These are phyloP conservation scores for Aspergillus japonicus DNA, from an alignment of 2,329 filamentous ascomycete species.

Conservation along the genomic window DNA sequence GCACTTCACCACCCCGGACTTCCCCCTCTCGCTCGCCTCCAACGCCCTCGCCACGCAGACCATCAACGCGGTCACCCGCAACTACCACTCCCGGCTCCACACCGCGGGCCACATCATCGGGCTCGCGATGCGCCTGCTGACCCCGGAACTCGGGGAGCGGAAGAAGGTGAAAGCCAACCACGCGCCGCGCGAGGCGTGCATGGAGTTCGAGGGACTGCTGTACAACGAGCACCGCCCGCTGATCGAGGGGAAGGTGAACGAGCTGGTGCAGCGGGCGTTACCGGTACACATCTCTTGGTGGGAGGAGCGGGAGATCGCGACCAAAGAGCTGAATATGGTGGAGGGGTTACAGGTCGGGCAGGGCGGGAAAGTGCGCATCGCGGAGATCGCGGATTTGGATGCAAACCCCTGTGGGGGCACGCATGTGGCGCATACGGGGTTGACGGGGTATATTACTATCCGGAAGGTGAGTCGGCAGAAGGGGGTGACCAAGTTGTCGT, in stretches of 20 bases:
- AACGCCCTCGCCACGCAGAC: constrained; percentile 23
- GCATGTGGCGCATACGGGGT: constrained; percentile 25
- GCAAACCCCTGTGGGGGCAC: constrained; percentile 33
- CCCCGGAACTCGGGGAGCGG: constrained; percentile 18
- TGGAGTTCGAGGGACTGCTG: constrained; percentile 31
- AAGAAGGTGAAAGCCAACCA: constrained; percentile 33
- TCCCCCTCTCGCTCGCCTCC: constrained; percentile 7
- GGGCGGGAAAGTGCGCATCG: constrained; percentile 25
- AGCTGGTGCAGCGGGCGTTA: constrained; percentile 23
- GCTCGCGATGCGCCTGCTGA: constrained; percentile 28
- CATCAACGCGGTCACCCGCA: constrained; percentile 26
- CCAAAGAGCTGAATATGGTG: constrained; percentile 13
- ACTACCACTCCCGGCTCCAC: constrained; percentile 32
- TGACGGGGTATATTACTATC: constrained; percentile 26
- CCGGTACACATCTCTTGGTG: constrained; percentile 27
- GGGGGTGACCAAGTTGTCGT: constrained; percentile 30
- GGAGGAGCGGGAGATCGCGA: constrained; percentile 16
- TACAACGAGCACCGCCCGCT: constrained; percentile 29
- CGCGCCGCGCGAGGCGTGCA: constrained; percentile 26
- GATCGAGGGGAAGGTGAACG: constrained; percentile 31
- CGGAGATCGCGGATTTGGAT: constrained; percentile 30
- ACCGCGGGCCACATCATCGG: constrained; percentile 33
- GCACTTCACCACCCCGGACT: background rate
- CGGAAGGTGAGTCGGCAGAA: constrained; percentile 32
- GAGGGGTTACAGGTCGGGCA: constrained; percentile 17